A percentile compares a stretch with the other conserved stretches of the same genome.
Conservation (phyloP, 306 rosid species). For the Inga leiocalycina region DNA sequence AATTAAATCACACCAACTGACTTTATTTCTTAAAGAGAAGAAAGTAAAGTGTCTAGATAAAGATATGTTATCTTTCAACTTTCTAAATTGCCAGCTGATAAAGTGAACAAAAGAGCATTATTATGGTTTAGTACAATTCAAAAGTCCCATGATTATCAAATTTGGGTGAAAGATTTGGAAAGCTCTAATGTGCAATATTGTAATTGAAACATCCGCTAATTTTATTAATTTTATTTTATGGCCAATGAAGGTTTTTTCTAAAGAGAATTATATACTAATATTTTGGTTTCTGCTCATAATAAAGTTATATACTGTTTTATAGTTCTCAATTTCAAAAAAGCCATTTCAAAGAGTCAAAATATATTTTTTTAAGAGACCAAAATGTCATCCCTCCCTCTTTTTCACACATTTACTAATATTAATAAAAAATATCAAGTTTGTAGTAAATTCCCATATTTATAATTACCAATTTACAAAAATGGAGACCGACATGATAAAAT, state of each 20-base stretch:
- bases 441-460: too few species aligned
- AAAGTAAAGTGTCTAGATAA: neutral
- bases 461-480: too few species aligned
- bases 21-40: neutral
- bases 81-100: constrained; percentile 30
- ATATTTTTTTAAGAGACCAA: too few species aligned
- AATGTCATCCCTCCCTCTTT: too few species aligned
- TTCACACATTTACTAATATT: neutral
- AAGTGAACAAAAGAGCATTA: constrained; percentile 24
- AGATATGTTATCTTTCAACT: neutral
- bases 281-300: neutral
- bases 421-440: too few species aligned
- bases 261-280: neutral
- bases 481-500: too few species aligned
- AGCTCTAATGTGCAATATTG: neutral
- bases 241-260: neutral
- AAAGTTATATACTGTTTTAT: too few species aligned
- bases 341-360: too few species aligned
- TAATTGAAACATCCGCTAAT: neutral
- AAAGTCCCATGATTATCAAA: constrained; percentile 40
- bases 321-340: too few species aligned
- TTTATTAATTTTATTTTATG: neutral
- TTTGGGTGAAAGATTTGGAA: constrained; percentile 23
- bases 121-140: constrained; percentile 44
- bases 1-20: neutral